phyloP scores from a whole-genome alignment of 495 filamentous ascomycete species.

The Xylaria cubensis region DNA sequence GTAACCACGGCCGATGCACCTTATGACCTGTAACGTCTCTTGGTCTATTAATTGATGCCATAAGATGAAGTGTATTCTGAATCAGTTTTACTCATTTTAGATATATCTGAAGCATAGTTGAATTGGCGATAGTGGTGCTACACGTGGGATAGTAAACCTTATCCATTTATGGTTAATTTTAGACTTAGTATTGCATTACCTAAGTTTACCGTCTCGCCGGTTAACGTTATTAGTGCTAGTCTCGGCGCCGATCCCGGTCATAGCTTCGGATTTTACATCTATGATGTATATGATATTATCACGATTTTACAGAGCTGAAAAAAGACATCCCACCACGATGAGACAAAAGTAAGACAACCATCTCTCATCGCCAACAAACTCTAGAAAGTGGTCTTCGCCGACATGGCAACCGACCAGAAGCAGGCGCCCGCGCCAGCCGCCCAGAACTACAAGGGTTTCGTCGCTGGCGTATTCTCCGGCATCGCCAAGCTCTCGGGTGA shows the following conservation, averaged over 20 bases:
- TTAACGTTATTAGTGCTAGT: background rate
- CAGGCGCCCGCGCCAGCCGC: slow-evolving; percentile 35
- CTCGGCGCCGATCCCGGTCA: slow-evolving; percentile 3
- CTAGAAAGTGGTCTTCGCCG: slow-evolving; percentile 3
- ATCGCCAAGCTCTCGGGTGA: slow-evolving; percentile 87
- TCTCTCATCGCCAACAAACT: background rate
- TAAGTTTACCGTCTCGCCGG: background rate
- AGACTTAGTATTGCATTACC: background rate
- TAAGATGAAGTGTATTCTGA: background rate
- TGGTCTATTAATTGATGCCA: background rate
- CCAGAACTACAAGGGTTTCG: slow-evolving; percentile 85
- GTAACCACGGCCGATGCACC: background rate
- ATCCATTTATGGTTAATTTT: background rate
- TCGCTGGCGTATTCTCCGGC: slow-evolving; percentile 91
- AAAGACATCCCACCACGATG: background rate
- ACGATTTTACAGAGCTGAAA: background rate
- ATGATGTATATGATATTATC: background rate
- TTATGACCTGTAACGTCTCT: background rate
- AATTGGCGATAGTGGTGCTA: background rate
- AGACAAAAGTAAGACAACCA: background rate
- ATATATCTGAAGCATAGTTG: background rate
- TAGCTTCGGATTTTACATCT: slow-evolving; percentile 7
- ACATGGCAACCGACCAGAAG: slow-evolving; percentile 41
- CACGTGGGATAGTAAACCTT: background rate
- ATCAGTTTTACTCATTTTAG: background rate